Base-by-base conservation (phyloP, 192 early-diverging fungal species). In the Coemansia biformis region DNA sequence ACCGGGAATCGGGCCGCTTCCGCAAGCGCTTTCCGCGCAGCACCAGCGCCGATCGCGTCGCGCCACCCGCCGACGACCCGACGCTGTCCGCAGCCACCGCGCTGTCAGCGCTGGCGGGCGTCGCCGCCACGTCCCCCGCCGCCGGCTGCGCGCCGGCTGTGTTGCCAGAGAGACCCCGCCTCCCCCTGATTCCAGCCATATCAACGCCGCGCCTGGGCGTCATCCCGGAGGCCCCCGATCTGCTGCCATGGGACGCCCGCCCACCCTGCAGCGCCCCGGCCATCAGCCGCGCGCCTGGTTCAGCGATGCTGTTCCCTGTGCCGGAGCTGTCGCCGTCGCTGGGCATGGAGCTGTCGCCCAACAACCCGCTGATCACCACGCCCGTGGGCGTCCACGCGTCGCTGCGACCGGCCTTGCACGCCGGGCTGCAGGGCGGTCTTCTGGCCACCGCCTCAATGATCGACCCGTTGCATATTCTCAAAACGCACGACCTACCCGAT, bases 1-100 rank as follows among this genome's bases (percentile, higher is more conserved):
- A 74, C 46, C 38, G 70, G 10, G 53, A 65, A 40, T 74, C 70
- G 1, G 70, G 63, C 16, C 57, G 70, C n/a, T 74, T 71, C 48
- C 68, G 68, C 43, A 71, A 63, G 42, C 67, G 67, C 17, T 55
- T 59, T 26, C 59, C 59, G 13, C 32, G 45, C 31, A 38, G 46
- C 38, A n/a, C 28, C 45, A 35, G 37, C 44, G 5, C 16, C 43
- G 24, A 14, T 38, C 0, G 21, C 39, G 17, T 7, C 9, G 4
- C 3, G 5, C 17, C 28, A 8, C 11, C 13, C 12, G 31, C 22
- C 21, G 45, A 58, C n/a, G 33, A 45, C 12, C 38, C 36, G 29
- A 32, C 26, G 29, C 21, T 51, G 14, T 36, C 49, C 12, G 49
- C 48, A 0, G 57, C 56, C 5, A 51, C 40, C 0, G 28, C 48